These are phyloP conservation scores for Actinomortierella ambigua DNA, from an alignment of 371 early-diverging fungal genomes.

Conservation along the genomic window DNA sequence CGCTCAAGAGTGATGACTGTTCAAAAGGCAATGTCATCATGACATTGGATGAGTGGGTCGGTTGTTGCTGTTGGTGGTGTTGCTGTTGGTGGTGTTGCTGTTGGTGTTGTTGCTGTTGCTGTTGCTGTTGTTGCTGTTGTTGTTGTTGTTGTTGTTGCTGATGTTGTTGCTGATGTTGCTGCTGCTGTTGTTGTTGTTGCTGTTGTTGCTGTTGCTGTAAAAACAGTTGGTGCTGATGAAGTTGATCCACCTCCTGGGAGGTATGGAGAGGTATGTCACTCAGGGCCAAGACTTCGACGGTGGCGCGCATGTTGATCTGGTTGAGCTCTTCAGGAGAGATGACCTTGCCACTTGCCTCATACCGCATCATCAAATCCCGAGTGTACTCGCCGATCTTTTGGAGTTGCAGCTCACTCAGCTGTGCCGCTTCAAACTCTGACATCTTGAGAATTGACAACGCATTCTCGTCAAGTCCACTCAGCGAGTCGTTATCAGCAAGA, in stretches of 20 bases:
- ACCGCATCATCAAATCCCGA: no score
- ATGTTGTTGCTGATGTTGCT: not conserved
- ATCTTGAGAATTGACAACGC: no score
- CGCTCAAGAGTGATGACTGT: not conserved
- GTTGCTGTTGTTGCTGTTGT: not conserved
- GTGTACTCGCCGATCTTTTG: no score
- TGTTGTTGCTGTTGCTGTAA: constrained; percentile 1
- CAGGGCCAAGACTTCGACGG: no score
- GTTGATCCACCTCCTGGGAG: constrained; percentile 5
- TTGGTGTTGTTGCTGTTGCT: constrained; percentile 1
- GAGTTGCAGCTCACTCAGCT: no score
- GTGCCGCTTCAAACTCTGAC: no score
- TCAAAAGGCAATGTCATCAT: not conserved
- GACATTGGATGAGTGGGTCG: not conserved
- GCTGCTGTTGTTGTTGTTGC: constrained; percentile 7
- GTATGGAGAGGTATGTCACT: not conserved
- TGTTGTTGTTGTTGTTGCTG: not conserved
- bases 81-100: constrained; percentile 1
- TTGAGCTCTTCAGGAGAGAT: no score
- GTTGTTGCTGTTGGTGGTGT: constrained; percentile 9
- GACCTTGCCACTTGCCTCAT: no score
- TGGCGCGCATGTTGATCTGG: no score
- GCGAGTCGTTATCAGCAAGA: no score
- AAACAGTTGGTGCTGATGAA: constrained; percentile 10
- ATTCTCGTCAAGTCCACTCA: no score